Percentiles rank a stretch among this genome's conserved stretches.
These are phyloP conservation scores for Cicer pinnatifidum DNA, from an alignment of 306 rosid genomes.

Conservation along the genomic window DNA sequence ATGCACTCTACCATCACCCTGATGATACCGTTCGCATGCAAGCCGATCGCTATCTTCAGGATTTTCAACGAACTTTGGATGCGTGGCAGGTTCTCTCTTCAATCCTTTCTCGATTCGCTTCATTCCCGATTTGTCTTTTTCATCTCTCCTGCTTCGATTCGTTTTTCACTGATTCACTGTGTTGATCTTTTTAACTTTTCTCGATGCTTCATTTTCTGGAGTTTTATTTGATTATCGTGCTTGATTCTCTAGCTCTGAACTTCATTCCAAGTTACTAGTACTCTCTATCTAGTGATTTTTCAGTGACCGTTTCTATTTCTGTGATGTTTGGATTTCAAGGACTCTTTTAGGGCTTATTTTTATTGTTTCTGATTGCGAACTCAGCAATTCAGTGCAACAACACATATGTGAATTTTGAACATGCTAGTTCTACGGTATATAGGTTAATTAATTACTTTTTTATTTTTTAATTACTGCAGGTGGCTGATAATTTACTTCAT, in stretches of 20 bases:
- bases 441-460: background rate
- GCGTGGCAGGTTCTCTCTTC: constrained; percentile 90
- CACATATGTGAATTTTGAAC: constrained; percentile 37
- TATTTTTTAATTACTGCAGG: constrained; percentile 53
- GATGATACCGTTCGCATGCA: constrained; percentile 84
- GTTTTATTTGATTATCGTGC: constrained; percentile 13
- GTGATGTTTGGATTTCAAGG: constrained; percentile 31
- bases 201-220: constrained; percentile 15
- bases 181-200: background rate
- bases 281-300: constrained; percentile 19
- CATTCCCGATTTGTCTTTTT: background rate
- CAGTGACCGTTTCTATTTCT: constrained; percentile 26
- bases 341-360: constrained; percentile 40
- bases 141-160: constrained; percentile 27
- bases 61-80: constrained; percentile 92
- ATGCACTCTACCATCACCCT: constrained; percentile 97
- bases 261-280: background rate
- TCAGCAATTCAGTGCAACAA: constrained; percentile 22
- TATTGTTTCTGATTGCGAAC: background rate
- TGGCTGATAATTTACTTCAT: constrained; percentile 97
- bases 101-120: constrained; percentile 42
- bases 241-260: constrained; percentile 33
- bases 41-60: constrained; percentile 99
- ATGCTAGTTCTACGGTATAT: constrained; percentile 1
- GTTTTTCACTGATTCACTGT: background rate